Base-by-base conservation (phyloP, 208 protist species). In the Leishmania guyanensis region DNA sequence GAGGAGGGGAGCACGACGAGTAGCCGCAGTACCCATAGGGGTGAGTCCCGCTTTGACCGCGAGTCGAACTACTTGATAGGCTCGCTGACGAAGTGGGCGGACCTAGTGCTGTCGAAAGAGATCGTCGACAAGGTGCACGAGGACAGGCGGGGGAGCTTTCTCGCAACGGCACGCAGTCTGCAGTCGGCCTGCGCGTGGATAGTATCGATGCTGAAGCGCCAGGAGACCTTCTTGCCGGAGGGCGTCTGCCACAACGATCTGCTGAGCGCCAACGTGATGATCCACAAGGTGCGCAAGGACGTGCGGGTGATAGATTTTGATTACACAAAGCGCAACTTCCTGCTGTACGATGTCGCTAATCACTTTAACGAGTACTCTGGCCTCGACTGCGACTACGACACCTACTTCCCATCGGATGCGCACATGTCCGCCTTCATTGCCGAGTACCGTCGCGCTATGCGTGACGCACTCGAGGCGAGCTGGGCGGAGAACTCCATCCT, bases 251-350 rank as follows among this genome's bases (percentile, higher is more conserved):
- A 98, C 89, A 97, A 98, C 83, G 96, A 98, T 78, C 83, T 98
- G 62, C 93, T 98, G 72, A 91, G 90, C 69, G 96, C 91, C n/a
- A 98, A 98, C 79, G 84, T 98, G 33, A 95, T 98, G 93, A 90
- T 92, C 12, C 86, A 95, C 81, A 83, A 43, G 48, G 71, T 29
- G 36, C 90, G 73, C 46, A 82, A 89, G 9, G 77, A 83, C 17
- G 80, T 97, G n/a, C 90, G 88, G 62, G 91, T 98, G 70, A 98
- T 98, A 84, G 97, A 98, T 87, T 98, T 97, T 84, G 97, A 98
- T 78, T 98, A 98, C 87, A 91, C 89, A 0, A 92, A 89, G 72
- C 89, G 93, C 16, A 94, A 97, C 83, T 98, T 91, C 77, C 79
- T 96, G 74, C 77, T 95, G 0, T 98, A 96, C 81, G 97, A 98